Percentiles rank a stretch among this genome's conserved stretches.
Conservation (phyloP, 176 grass and related monocot species). For the Cymbopogon citratus region DNA sequence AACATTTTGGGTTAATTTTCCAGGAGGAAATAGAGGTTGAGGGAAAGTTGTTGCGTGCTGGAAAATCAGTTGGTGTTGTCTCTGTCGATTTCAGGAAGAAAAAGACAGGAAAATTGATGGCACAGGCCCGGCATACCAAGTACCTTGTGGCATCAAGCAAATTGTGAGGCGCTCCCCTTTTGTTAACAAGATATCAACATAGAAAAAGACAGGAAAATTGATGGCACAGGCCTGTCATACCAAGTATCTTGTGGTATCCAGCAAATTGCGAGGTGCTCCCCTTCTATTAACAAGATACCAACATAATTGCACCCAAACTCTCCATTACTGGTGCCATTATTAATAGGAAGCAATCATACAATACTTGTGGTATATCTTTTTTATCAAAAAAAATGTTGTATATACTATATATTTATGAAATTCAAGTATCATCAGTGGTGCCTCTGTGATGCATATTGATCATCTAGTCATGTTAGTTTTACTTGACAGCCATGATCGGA, state of each 20-base stretch:
- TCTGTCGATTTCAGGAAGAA: constrained; percentile 84
- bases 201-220: constrained; percentile 68
- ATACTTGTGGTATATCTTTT: not conserved
- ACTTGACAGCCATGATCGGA: not conserved
- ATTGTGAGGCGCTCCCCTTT: constrained; percentile 44
- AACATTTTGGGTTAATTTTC: constrained; percentile 18
- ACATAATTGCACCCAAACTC: not conserved
- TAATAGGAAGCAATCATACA: not conserved
- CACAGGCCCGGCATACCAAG: constrained; percentile 81
- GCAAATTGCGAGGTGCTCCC: constrained; percentile 58
- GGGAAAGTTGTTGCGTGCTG: constrained; percentile 57
- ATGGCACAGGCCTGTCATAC: constrained; percentile 77
- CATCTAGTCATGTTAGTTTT: not conserved
- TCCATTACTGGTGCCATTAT: not conserved
- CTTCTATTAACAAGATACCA: not conserved
- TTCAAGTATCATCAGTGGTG: not conserved
- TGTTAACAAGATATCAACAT: not conserved
- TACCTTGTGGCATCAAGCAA: constrained; percentile 77
- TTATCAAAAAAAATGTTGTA: not conserved
- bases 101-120: constrained; percentile 67
- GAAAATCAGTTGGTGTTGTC: constrained; percentile 55
- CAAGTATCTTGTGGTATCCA: constrained; percentile 78
- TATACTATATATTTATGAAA: not conserved
- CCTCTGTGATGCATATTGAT: not conserved
- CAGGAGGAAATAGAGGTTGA: constrained; percentile 97